Percentiles rank a stretch among this genome's conserved stretches.
These are phyloP conservation scores for Aspergillus puulaauensis DNA, from an alignment of 2,329 filamentous ascomycete genomes.

Conservation along the genomic window DNA sequence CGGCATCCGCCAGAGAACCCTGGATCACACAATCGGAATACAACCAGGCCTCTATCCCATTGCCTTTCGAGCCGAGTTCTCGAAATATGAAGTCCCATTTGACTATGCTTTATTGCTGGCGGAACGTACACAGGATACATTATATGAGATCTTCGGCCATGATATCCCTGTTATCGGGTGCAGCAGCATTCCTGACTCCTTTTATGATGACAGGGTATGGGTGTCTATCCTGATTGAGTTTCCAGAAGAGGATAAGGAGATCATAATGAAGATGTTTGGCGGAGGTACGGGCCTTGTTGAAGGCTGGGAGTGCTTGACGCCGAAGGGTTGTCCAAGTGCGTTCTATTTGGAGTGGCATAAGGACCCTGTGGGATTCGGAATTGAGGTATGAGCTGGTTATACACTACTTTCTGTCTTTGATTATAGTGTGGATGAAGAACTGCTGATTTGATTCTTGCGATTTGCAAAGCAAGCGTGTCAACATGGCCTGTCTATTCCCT, in stretches of 20 bases:
- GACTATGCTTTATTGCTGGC: neutral
- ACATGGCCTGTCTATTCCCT: too few species aligned
- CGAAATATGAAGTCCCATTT: neutral
- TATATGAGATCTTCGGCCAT: neutral
- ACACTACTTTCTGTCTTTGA: too few species aligned
- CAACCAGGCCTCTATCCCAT: neutral
- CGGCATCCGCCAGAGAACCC: neutral
- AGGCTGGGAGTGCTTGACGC: neutral
- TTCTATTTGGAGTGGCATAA: neutral
- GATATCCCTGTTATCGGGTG: neutral
- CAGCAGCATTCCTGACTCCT: neutral
- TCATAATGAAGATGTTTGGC: neutral
- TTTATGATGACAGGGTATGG: neutral
- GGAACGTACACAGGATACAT: neutral
- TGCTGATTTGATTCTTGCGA: too few species aligned
- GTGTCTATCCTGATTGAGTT: neutral
- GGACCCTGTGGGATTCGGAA: neutral
- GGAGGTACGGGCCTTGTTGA: neutral
- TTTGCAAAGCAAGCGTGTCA: too few species aligned
- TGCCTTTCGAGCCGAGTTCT: neutral
- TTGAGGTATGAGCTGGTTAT: too few species aligned
- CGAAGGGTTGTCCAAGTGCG: neutral
- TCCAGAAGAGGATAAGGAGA: neutral
- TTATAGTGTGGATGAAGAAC: too few species aligned
- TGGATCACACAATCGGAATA: neutral